These are phyloP conservation scores for Apiospora pterosperma DNA, from an alignment of 2,329 filamentous ascomycete genomes.

Conservation along the genomic window DNA sequence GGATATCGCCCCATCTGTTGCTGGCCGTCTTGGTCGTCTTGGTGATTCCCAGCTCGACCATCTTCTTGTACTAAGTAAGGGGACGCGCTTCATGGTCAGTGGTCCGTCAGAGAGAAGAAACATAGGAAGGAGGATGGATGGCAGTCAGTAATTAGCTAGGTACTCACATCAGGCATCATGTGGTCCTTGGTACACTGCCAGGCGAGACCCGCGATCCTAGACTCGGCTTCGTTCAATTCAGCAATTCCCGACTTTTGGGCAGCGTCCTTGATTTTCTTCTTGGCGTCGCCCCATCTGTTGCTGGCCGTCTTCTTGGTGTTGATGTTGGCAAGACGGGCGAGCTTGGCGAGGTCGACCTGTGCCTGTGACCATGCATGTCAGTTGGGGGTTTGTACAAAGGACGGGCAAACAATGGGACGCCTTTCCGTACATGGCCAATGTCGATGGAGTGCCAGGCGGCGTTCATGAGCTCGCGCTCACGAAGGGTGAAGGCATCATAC, in stretches of 20 bases:
- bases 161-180: background rate
- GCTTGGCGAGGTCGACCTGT: background rate
- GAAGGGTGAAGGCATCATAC: background rate
- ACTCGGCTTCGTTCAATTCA: background rate
- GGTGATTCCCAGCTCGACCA: background rate
- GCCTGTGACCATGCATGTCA: background rate
- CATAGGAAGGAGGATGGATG: too few relatives aligned
- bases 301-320: background rate
- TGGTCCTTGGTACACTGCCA: background rate
- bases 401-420: background rate
- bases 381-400: background rate
- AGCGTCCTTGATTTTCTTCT: background rate
- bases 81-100: background rate
- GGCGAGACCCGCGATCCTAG: background rate
- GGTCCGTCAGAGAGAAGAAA: background rate
- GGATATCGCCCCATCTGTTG: background rate
- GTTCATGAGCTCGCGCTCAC: background rate
- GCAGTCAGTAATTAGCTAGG: too few relatives aligned
- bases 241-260: background rate
- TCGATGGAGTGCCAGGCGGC: background rate
- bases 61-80: background rate
- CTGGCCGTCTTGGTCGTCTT: background rate
- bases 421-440: background rate
- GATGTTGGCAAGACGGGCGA: background rate
- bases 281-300: background rate